Percentiles rank a stretch among this genome's conserved stretches.
phyloP scores from a whole-genome alignment of 2,329 filamentous ascomycete genomes.

The Grosmannia serpens region DNA sequence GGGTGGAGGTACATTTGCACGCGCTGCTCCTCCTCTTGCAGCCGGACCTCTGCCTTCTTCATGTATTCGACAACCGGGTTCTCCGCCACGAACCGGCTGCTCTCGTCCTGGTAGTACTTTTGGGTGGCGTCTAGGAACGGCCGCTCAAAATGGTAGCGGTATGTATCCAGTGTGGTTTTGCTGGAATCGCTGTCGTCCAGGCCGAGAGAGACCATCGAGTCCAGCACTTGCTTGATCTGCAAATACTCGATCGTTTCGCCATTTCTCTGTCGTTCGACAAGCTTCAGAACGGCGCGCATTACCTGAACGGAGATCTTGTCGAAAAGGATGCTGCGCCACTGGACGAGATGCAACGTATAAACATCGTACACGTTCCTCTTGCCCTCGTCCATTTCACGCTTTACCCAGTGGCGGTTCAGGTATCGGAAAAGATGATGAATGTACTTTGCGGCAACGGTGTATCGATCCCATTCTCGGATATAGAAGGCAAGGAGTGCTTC shows the following conservation, averaged over 20 bases:
- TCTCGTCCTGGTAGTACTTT: conserved; percentile 82
- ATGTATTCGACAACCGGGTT: conserved; percentile 99
- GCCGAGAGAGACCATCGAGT: conserved; percentile 91
- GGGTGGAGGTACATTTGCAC: conserved; percentile 84
- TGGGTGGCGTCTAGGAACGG: conserved; percentile 82
- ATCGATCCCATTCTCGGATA: conserved; percentile 92
- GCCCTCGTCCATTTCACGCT: conserved; percentile 95
- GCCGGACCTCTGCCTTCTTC: conserved; percentile 90
- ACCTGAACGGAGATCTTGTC: conserved; percentile 72
- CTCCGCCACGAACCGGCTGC: conserved; percentile 85
- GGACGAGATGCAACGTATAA: conserved; percentile 89
- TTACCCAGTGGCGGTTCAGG: conserved; percentile 97
- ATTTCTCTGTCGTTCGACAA: conserved; percentile 94
- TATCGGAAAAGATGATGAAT: conserved; percentile 96
- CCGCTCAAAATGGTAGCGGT: conserved; percentile 81
- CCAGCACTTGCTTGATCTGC: conserved; percentile 94
- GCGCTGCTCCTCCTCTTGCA: conserved; percentile 89
- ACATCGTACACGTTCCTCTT: conserved; percentile 98
- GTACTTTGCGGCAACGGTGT: conserved; percentile 91
- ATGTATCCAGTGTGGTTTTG: conserved; percentile 92
- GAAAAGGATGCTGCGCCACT: conserved; percentile 91
- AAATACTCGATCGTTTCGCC: conserved; percentile 96
- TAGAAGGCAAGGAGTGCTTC: conserved; percentile 88
- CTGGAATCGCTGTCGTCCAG: conserved; percentile 86
- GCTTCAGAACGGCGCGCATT: conserved; percentile 87